Percentiles rank a stretch among this genome's conserved stretches.
phyloP scores from a whole-genome alignment of 768 basidiomycete genomes.

The Hericium alpestre region DNA sequence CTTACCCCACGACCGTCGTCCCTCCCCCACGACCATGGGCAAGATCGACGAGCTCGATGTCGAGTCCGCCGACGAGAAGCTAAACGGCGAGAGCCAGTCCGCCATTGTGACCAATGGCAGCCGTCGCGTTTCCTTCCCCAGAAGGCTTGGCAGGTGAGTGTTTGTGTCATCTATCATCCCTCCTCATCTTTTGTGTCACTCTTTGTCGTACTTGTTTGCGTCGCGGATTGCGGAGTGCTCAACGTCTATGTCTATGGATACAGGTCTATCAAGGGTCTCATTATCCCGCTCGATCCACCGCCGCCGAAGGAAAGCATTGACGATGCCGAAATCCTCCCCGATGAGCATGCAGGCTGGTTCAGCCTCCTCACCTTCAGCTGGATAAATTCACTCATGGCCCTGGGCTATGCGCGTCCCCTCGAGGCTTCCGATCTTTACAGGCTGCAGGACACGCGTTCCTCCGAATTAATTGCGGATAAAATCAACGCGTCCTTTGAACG shows the following conservation, averaged over 20 bases:
- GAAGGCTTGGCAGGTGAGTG: constrained; percentile 1
- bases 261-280: constrained; percentile 9
- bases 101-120: not conserved
- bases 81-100: not conserved
- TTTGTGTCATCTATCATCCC: not conserved
- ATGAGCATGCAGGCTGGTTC: constrained; percentile 51
- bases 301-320: constrained; percentile 44
- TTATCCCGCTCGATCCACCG: constrained; percentile 19
- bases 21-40: too few species aligned
- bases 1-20: too few species aligned
- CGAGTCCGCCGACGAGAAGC: not conserved
- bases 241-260: too few species aligned
- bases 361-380: constrained; percentile 59
- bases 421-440: constrained; percentile 76
- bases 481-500: constrained; percentile 58
- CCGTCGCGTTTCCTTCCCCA: not conserved
- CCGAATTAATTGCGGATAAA: constrained; percentile 47
- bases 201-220: too few species aligned
- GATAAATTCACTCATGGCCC: constrained; percentile 58
- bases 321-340: constrained; percentile 53
- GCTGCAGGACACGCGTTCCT: constrained; percentile 51
- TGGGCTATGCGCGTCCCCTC: constrained; percentile 75
- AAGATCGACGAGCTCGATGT: not conserved
- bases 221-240: too few species aligned
- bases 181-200: too few species aligned